A percentile compares a stretch with the other conserved stretches of the same genome.
Conservation (phyloP, 805 yeast species). For the Monosporozyma aquatica region DNA sequence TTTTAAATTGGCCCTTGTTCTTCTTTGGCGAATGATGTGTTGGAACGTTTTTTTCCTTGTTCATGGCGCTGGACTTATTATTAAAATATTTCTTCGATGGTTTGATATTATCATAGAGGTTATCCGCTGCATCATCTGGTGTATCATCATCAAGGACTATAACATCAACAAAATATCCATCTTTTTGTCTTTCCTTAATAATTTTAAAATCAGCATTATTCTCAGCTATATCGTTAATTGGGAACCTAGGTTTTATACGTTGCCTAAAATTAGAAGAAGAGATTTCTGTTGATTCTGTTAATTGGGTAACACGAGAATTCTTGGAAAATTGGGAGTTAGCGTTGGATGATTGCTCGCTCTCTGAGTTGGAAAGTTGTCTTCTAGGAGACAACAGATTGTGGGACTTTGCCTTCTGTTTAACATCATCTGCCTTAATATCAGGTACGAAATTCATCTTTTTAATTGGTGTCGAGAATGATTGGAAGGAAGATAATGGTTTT, state of each 20-base stretch:
- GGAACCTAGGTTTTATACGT: not conserved
- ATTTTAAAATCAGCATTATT: slow-evolving; percentile 3
- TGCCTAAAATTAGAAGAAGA: not conserved
- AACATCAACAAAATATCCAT: slow-evolving; percentile 22
- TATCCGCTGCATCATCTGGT: too few species aligned
- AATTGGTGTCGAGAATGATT: slow-evolving; percentile 13
- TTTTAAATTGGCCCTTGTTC: not conserved
- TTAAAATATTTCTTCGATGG: too few species aligned
- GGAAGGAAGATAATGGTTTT: slow-evolving; percentile 19
- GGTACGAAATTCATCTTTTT: slow-evolving; percentile 9
- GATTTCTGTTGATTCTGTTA: slow-evolving; percentile 8
- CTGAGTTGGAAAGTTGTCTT: slow-evolving; percentile 21
- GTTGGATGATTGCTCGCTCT: slow-evolving; percentile 13
- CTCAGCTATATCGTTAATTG: not conserved
- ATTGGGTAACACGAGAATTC: slow-evolving; percentile 13
- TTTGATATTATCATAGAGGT: too few species aligned
- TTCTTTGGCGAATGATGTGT: not conserved
- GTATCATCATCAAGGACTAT: slow-evolving; percentile 19
- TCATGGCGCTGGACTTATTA: too few species aligned
- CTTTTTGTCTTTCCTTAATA: slow-evolving; percentile 12
- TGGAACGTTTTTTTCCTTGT: not conserved
- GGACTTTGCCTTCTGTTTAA: slow-evolving; percentile 8
- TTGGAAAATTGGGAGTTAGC: slow-evolving; percentile 25
- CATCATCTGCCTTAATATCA: slow-evolving; percentile 10
- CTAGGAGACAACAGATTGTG: slow-evolving; percentile 14